Base-by-base conservation (phyloP, 768 basidiomycete species). In the Podaxis sp. region DNA sequence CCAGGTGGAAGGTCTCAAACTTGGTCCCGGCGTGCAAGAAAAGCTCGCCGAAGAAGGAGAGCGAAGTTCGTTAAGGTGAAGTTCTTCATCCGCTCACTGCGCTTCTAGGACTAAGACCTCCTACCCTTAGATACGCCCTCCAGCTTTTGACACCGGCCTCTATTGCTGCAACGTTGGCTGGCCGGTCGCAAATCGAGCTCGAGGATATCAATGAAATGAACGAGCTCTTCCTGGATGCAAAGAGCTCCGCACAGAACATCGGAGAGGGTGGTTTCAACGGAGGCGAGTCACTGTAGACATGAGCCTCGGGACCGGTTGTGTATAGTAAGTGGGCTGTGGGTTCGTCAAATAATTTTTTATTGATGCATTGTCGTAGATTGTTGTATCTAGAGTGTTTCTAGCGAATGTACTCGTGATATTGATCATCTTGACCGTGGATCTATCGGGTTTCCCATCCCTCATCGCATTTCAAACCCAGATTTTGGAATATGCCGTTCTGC, bases 151-250 rank as follows among this genome's bases (percentile, higher is more conserved):
- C 92, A 0, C 96, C 96, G 0, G 94, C 93, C 1, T 90, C 91
- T 22, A 96, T 98, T 69, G 82, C 98, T 3, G 89, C 95, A 2
- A 77, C 80, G 38, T 75, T 95, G 33, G 84, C 82, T 0, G 95
- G 96, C 2, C 87, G 94, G 63, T 81, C 75, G 37, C 89, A 94
- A 69, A 93, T 98, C 60, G 85, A 87, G 64, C 75, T 88, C 2
- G 94, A 98, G 66, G 97, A 99, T 73, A 87, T 98, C 54, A 82
- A 83, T 37, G 95, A 98, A 81, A 94, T 97, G 89, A 89, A 89
- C 66, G 93, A 93, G 71, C 79, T 99, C 36, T 99, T 99, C 81
- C 79, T 98, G 68, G 96, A 98, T 73, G 94, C 96, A 19, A 96
- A 95, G 72, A 88, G 90, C 0, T 84, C 82, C 60, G 88, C 88